Evolutionary conservation across 2,329 filamentous ascomycete species (phyloP).

Genomic region (Karstenula rhodostoma): DNA sequence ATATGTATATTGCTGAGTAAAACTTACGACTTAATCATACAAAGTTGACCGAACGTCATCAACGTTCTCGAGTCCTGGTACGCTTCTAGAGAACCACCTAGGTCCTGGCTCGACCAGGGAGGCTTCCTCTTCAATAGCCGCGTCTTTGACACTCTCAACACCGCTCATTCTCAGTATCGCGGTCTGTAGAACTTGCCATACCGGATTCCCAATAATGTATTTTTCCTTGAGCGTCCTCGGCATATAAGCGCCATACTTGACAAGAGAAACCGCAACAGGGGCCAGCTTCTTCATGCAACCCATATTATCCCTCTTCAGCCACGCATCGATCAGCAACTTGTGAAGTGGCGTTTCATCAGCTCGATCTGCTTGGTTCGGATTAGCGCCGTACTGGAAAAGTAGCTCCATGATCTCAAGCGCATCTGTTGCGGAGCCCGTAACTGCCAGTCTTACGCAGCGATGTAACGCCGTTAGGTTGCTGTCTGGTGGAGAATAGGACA

Average conservation of each 20-base stretch:
- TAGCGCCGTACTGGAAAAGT: conserved; percentile 23
- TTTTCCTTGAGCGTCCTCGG: conserved; percentile 22
- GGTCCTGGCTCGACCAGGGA: neutral
- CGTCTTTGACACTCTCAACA: neutral
- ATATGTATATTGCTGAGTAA: neutral
- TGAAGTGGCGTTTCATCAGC: conserved; percentile 22
- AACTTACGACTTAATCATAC: neutral
- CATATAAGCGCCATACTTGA: conserved; percentile 23
- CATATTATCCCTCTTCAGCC: conserved; percentile 19
- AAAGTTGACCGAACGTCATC: neutral
- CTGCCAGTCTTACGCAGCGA: conserved; percentile 25
- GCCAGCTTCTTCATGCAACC: conserved; percentile 18
- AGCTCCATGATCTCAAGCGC: conserved; percentile 26
- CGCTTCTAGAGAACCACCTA: no score
- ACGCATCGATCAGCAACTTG: conserved; percentile 27
- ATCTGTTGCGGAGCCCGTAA: conserved; percentile 18
- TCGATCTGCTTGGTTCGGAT: conserved; percentile 25
- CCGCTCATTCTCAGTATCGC: neutral
- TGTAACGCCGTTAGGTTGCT: conserved; percentile 26
- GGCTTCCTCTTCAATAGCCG: neutral
- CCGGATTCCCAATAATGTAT: conserved; percentile 21
- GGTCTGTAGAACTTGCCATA: conserved; percentile 22
- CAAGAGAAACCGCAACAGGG: conserved; percentile 21
- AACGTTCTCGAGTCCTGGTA: neutral
- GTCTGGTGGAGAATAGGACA: conserved; percentile 21